A percentile compares a stretch with the other conserved stretches of the same genome.
These are phyloP conservation scores for Esteya vermicola DNA, from an alignment of 2,329 filamentous ascomycete genomes.

Conservation along the genomic window DNA sequence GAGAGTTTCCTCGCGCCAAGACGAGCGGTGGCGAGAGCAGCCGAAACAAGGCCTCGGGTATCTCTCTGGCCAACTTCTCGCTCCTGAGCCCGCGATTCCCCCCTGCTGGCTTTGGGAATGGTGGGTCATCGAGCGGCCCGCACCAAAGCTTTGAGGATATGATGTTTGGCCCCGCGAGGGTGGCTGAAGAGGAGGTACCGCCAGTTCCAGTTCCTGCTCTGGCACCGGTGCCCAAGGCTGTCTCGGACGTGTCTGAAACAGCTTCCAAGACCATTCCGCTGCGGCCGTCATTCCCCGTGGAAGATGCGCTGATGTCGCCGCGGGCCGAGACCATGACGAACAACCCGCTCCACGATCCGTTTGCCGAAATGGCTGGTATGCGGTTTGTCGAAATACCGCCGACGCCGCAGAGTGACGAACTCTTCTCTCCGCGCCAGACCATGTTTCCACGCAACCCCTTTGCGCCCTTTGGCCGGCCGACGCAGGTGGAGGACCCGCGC, in stretches of 20 bases:
- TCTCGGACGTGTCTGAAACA: too few relatives aligned
- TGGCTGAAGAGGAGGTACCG: not conserved
- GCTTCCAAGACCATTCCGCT: not conserved
- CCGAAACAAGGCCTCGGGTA: constrained; percentile 2
- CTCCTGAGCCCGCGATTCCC: constrained; percentile 1
- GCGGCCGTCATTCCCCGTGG: constrained; percentile 1
- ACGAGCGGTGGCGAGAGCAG: not conserved
- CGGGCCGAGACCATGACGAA: constrained; percentile 59
- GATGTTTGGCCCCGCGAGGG: constrained; percentile 4
- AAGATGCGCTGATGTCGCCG: constrained; percentile 52
- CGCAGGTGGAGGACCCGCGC: constrained; percentile 48
- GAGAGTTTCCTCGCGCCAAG: constrained; percentile 17
- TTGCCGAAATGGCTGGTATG: constrained; percentile 29
- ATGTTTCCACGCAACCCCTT: constrained; percentile 41
- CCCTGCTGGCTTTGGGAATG: not conserved
- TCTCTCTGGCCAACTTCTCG: not conserved
- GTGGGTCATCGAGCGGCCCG: too few relatives aligned
- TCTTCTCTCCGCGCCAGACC: constrained; percentile 38
- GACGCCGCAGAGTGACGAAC: constrained; percentile 34
- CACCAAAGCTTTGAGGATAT: not conserved
- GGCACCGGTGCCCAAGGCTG: not conserved
- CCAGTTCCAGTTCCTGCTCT: not conserved
- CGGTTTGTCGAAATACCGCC: constrained; percentile 37
- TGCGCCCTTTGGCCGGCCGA: constrained; percentile 34
- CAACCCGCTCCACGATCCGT: constrained; percentile 43